Evolutionary conservation across 176 grass and related monocot genomes (phyloP).

Genomic region (Oryza meyeriana): DNA sequence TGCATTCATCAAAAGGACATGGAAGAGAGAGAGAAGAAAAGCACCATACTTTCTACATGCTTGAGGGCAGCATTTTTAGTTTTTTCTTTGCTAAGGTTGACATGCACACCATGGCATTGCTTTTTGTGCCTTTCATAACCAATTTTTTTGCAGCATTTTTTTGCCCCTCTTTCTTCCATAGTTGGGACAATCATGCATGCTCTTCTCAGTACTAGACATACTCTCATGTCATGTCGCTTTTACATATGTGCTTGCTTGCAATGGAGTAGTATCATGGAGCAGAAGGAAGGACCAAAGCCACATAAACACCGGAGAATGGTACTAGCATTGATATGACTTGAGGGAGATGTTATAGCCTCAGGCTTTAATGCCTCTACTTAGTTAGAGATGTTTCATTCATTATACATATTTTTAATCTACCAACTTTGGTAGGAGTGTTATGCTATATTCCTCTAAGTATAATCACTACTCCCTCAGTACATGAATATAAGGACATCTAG

Average conservation of each 20-base stretch:
- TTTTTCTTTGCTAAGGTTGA: conserved; percentile 66
- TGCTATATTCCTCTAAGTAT: too few relatives aligned
- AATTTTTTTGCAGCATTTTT: conserved; percentile 33
- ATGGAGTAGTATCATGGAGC: conserved; percentile 3
- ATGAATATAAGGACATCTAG: too few relatives aligned
- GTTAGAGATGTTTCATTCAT: conserved; percentile 1
- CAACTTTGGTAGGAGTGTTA: too few relatives aligned
- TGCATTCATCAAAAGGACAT: conserved; percentile 42
- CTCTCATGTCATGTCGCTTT: conserved; percentile 35
- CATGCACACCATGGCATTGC: conserved; percentile 45
- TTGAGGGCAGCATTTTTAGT: conserved; percentile 38
- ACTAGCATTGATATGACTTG: conserved; percentile 30
- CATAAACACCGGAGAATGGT: conserved; percentile 46
- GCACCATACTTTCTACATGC: conserved; percentile 35
- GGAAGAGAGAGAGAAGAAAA: conserved; percentile 27
- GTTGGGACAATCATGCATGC: conserved; percentile 35
- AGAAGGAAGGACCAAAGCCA: conserved; percentile 27
- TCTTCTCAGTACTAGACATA: conserved; percentile 30
- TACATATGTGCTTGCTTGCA: conserved; percentile 16
- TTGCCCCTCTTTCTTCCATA: neutral
- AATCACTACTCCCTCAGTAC: too few relatives aligned
- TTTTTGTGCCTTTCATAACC: conserved; percentile 51
- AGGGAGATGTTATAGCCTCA: conserved; percentile 6
- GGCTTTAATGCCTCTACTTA: conserved; percentile 18
- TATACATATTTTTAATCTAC: neutral